Base-by-base conservation (phyloP, 495 filamentous ascomycete species). In the Aspergillus indologenus region DNA sequence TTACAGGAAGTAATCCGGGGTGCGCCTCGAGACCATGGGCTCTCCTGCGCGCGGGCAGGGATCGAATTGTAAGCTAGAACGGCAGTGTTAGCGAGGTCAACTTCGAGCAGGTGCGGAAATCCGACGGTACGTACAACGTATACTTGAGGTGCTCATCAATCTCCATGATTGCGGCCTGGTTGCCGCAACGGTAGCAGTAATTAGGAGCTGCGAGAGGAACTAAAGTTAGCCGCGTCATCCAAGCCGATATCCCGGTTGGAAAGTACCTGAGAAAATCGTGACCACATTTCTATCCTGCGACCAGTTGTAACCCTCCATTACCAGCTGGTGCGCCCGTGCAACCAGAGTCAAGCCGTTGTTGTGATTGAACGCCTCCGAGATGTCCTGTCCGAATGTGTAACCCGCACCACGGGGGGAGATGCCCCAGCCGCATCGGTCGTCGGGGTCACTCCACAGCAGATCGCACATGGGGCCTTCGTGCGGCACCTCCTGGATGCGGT, bases 401-500 rank as follows among this genome's bases (percentile, higher is more conserved):
- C 94, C 94, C 61, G 94, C 94, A 75, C 94, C 94, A 75, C 94
- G 85, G 59, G 94, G 94, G 58, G 90, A 94, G 70, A 98, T 98
- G 49, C 94, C 94, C 94, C 94, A 98, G 59, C 94, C 94, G 74
- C 94, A 98, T 71, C 94, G 83, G 76, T 98, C 94, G 79, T 98
- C 94, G 53, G 94, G 94, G 75, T 98, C 94, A 65, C 90, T 94
- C 94, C 94, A 98, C 49, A 98, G 83, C 53, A 98, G 75, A 70
- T 98, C 94, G 75, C 94, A 98, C 94, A 98, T 98, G 49, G 94
- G 94, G 14, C 94, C 94, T 71, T 98, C 94, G 63, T 98, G 94
- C 22, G 94, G 94, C 40, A 98, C 94, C 78, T 98, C 94, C 76
- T 98, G 94, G 67, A 98, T 96, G 48, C 94, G 85, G 70, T 98